phyloP scores from a whole-genome alignment of 176 grass and related monocot genomes.

The Musa beccarii region DNA sequence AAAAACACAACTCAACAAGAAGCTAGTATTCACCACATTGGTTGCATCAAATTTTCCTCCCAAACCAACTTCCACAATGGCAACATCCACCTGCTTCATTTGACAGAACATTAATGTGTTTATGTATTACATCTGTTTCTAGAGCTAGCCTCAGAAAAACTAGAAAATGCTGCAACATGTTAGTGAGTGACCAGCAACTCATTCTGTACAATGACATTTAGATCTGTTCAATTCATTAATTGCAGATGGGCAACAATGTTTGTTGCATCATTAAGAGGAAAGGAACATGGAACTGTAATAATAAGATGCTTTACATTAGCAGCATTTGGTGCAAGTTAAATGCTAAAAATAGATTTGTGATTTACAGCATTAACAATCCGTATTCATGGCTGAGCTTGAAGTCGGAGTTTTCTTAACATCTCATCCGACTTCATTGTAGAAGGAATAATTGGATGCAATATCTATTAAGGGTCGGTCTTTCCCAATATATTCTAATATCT shows the following conservation, averaged over 20 bases:
- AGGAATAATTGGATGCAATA: too few relatives aligned
- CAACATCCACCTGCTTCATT: constrained; percentile 71
- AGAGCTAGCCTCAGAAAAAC: neutral
- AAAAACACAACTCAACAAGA: neutral
- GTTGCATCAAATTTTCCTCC: constrained; percentile 95
- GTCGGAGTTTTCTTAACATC: too few relatives aligned
- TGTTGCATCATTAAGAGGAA: too few relatives aligned
- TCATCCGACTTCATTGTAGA: too few relatives aligned
- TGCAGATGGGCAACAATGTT: too few relatives aligned
- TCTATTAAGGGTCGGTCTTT: neutral
- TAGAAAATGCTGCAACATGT: neutral
- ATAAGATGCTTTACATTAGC: too few relatives aligned
- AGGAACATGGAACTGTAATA: too few relatives aligned
- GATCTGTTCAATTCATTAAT: too few relatives aligned
- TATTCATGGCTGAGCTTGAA: too few relatives aligned
- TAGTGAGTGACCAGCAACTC: neutral
- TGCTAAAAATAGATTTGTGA: too few relatives aligned
- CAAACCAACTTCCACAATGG: constrained; percentile 94
- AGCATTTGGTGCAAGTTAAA: too few relatives aligned
- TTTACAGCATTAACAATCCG: too few relatives aligned
- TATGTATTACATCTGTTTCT: neutral
- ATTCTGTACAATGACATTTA: neutral
- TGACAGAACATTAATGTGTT: neutral
- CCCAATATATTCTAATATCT: neutral
- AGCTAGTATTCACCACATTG: constrained; percentile 54